A percentile compares a stretch with the other conserved stretches of the same genome.
Conservation (phyloP, 805 yeast genomes). For the Yarrowia sp. region DNA sequence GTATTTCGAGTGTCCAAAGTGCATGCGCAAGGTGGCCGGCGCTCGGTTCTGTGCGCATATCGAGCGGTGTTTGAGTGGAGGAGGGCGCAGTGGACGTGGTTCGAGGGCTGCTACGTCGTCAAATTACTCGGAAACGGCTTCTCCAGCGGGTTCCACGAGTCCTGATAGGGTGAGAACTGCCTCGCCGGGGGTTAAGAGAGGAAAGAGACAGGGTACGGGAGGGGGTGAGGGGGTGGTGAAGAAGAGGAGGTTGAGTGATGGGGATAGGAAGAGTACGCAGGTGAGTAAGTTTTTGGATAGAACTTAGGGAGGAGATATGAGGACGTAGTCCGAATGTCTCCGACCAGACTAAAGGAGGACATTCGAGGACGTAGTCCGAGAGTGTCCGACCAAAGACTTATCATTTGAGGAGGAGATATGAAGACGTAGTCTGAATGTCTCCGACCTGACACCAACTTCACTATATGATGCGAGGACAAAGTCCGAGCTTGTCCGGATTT, state of each 20-base stretch:
- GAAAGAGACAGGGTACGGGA: background rate
- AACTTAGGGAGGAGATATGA: background rate
- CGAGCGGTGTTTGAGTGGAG: conserved; percentile 82
- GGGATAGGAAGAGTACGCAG: conserved; percentile 10
- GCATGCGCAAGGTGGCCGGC: conserved; percentile 85
- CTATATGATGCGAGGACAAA: background rate
- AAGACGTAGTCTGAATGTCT: background rate
- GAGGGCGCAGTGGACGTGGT: conserved; percentile 34
- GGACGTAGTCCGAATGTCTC: background rate
- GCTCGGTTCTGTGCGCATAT: conserved; percentile 90
- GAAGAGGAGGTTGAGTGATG: conserved; percentile 10
- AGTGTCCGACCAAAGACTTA: background rate
- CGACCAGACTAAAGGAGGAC: background rate
- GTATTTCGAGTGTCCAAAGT: conserved; percentile 76
- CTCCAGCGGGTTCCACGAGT: background rate
- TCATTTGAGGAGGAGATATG: background rate
- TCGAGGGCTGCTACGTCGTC: conserved; percentile 15
- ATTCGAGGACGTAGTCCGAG: background rate
- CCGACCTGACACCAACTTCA: background rate
- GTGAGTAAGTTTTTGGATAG: conserved; percentile 21
- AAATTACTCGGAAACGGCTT: conserved; percentile 15
- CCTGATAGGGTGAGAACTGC: conserved; percentile 16
- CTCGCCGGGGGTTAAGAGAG: conserved; percentile 4
- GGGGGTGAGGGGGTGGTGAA: conserved; percentile 2
- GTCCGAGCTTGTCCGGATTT: background rate